Conservation (phyloP, 1,139 yeast species). For the Yamadazyma diospyri region DNA sequence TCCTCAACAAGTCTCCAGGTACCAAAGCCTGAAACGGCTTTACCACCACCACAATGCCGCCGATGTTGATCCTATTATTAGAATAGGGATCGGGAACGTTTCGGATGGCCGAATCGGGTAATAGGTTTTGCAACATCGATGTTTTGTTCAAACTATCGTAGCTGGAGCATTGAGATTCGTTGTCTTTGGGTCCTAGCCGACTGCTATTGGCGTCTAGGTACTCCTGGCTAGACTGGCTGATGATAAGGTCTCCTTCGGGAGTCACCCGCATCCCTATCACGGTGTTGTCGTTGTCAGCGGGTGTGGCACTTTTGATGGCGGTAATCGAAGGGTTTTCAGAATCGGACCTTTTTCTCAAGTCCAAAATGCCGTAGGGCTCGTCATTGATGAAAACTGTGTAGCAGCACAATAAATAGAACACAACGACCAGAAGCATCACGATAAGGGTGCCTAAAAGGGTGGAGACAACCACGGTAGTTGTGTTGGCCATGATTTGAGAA, state of each 20-base stretch:
- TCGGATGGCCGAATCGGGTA: slow-evolving; percentile 17
- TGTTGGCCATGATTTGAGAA: background rate
- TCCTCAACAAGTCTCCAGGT: slow-evolving; percentile 33
- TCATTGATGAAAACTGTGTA: slow-evolving; percentile 3
- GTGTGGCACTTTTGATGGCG: slow-evolving; percentile 1
- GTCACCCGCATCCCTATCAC: background rate
- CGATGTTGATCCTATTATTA: slow-evolving; percentile 24
- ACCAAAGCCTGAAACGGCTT: slow-evolving; percentile 27
- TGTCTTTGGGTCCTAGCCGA: background rate
- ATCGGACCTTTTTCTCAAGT: slow-evolving; percentile 1
- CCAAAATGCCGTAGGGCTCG: background rate
- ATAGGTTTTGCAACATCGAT: slow-evolving; percentile 24
- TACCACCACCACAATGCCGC: slow-evolving; percentile 37
- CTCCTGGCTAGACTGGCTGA: slow-evolving; percentile 2
- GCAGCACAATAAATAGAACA: slow-evolving; percentile 3
- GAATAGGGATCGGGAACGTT: slow-evolving; percentile 31
- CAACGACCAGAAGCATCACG: background rate
- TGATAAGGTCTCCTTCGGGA: slow-evolving; percentile 2
- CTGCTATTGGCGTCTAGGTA: slow-evolving; percentile 1
- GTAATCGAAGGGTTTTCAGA: slow-evolving; percentile 2
- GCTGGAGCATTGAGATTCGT: background rate
- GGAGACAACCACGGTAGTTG: background rate
- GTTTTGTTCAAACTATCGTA: slow-evolving; percentile 20
- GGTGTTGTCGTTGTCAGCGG: background rate
- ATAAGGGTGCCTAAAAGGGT: slow-evolving; percentile 3